Evolutionary conservation across 352 stramenopile species (phyloP).

Genomic region (Globisporangium abappressorium): DNA sequence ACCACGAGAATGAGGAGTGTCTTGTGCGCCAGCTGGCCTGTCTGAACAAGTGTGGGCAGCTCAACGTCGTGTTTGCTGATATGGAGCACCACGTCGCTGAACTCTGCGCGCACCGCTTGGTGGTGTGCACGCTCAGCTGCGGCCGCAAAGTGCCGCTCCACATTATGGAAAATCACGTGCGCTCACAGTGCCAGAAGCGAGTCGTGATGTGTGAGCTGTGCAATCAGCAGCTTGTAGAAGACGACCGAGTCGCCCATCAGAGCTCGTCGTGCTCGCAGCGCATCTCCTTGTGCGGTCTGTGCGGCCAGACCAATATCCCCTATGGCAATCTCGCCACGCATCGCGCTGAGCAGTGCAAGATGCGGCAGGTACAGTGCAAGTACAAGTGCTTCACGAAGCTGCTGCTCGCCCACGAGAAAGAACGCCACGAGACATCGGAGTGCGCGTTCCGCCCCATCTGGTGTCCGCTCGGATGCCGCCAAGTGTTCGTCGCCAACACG

Average conservation of each 20-base stretch:
- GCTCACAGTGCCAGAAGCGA: constrained; percentile 43
- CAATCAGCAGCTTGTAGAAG: constrained; percentile 27
- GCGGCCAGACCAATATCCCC: constrained; percentile 39
- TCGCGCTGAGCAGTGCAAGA: constrained; percentile 45
- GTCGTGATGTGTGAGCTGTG: constrained; percentile 38
- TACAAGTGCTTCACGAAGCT: constrained; percentile 45
- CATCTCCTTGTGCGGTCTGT: constrained; percentile 50
- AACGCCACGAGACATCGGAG: constrained; percentile 56
- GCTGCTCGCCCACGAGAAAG: constrained; percentile 55
- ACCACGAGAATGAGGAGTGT: constrained; percentile 61
- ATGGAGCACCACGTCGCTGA: constrained; percentile 38
- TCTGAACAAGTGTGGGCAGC: constrained; percentile 46
- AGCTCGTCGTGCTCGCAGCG: constrained; percentile 35
- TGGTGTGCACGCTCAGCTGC: constrained; percentile 42
- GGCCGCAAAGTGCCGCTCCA: constrained; percentile 51
- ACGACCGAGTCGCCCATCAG: constrained; percentile 34
- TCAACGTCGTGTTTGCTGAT: constrained; percentile 27
- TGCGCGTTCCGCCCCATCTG: constrained; percentile 57
- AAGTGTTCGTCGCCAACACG: constrained; percentile 44
- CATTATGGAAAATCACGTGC: constrained; percentile 31
- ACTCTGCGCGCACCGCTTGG: constrained; percentile 34
- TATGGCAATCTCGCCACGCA: constrained; percentile 35
- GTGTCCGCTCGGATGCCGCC: constrained; percentile 64
- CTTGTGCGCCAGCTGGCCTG: constrained; percentile 42
- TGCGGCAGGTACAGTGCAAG: constrained; percentile 55